Conservation (phyloP, 306 rosid genomes). For the Cercis canadensis region DNA sequence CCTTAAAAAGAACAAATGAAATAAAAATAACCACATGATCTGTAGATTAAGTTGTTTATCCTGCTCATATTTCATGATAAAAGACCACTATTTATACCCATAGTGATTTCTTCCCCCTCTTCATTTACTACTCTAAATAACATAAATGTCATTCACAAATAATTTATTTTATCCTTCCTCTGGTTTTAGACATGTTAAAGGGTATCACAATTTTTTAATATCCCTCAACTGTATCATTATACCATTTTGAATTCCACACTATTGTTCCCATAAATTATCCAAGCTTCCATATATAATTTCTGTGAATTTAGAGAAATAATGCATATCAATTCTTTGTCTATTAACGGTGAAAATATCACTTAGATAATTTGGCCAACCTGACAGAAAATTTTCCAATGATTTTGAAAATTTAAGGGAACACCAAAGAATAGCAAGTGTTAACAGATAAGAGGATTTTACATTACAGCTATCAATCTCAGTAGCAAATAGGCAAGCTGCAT, state of each 20-base stretch:
- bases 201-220: background rate
- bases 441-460: too few relatives aligned
- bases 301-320: background rate
- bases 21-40: too few relatives aligned
- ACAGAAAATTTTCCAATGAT: constrained; percentile 23
- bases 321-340: background rate
- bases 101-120: too few relatives aligned
- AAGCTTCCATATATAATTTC: background rate
- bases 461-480: constrained; percentile 4
- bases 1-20: too few relatives aligned
- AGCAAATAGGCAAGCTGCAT: constrained; percentile 21
- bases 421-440: background rate
- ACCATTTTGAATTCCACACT: too few relatives aligned
- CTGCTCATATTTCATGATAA: background rate
- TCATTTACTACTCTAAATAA: too few relatives aligned
- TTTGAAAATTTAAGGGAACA: constrained; percentile 1
- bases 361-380: background rate
- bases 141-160: too few relatives aligned
- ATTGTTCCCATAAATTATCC: too few relatives aligned
- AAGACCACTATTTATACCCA: background rate
- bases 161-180: background rate
- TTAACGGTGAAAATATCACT: background rate
- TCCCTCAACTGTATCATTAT: background rate
- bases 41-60: background rate
- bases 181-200: background rate